Conservation (phyloP, 2,329 filamentous ascomycete species). For the Venturia effusa region DNA sequence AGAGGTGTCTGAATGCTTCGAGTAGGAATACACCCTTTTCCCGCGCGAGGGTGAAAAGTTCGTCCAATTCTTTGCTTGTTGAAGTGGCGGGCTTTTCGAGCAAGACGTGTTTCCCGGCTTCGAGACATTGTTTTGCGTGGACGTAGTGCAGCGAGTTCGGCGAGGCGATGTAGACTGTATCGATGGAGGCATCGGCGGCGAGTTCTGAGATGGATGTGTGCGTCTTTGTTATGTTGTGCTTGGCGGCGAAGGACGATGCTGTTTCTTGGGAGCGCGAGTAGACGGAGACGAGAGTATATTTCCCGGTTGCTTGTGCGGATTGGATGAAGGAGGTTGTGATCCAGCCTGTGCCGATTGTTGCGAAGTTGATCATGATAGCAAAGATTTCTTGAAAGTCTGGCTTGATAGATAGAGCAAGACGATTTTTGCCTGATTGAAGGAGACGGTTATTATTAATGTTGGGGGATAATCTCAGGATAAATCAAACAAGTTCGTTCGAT, state of each 20-base stretch:
- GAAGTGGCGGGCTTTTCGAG: constrained; percentile 40
- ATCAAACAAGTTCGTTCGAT: not conserved
- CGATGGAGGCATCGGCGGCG: constrained; percentile 26
- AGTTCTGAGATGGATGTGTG: constrained; percentile 32
- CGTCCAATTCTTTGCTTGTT: constrained; percentile 31
- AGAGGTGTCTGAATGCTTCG: constrained; percentile 39
- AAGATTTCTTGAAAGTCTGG: not conserved
- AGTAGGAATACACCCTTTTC: constrained; percentile 32
- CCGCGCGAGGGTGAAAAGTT: constrained; percentile 31
- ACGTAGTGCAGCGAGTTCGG: constrained; percentile 37
- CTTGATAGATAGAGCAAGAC: not conserved
- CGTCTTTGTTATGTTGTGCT: constrained; percentile 25
- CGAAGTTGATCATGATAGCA: constrained; percentile 27
- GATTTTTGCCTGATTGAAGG: not conserved
- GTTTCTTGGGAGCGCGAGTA: constrained; percentile 35
- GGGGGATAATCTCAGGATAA: not conserved
- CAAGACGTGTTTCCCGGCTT: constrained; percentile 36
- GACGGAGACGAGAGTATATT: constrained; percentile 35
- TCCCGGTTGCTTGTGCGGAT: constrained; percentile 30
- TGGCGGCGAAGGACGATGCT: constrained; percentile 31
- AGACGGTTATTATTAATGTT: not conserved
- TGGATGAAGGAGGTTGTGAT: constrained; percentile 39
- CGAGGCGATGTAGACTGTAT: constrained; percentile 38
- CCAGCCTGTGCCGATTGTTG: constrained; percentile 38
- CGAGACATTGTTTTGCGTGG: constrained; percentile 33